Conservation (phyloP, 116 monocot species). For the Dioscorea cayenensis region DNA sequence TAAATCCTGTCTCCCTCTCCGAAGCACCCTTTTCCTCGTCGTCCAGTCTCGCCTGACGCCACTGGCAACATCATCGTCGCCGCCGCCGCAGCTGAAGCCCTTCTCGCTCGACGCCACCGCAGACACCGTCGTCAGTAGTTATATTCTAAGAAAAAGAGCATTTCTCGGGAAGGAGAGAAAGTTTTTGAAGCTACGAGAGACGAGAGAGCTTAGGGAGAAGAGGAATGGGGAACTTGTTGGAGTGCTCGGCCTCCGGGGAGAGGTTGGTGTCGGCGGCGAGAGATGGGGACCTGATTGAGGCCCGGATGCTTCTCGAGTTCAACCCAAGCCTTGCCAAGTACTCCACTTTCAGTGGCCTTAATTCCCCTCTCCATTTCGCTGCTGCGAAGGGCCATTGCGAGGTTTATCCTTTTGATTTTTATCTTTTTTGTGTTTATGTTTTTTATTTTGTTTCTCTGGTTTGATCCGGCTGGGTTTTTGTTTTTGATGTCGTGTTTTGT, state of each 20-base stretch:
- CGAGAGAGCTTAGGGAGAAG: background rate
- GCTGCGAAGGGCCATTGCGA: conserved; percentile 97
- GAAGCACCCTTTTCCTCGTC: no score
- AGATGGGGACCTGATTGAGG: conserved; percentile 93
- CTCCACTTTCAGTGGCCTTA: conserved; percentile 97
- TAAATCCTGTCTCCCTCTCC: no score
- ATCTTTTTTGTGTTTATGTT: background rate
- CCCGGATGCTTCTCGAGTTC: conserved; percentile 88
- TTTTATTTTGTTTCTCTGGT: background rate
- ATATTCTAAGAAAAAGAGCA: no score
- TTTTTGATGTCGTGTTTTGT: background rate
- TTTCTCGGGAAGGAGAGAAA: no score
- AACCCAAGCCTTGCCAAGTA: conserved; percentile 89
- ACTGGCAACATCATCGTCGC: no score
- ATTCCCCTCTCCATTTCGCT: conserved; percentile 98
- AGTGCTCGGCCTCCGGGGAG: conserved; percentile 97
- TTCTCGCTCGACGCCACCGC: no score
- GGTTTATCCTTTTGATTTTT: conserved; percentile 17
- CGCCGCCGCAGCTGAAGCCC: no score
- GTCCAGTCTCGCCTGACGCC: no score
- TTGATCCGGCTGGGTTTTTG: background rate
- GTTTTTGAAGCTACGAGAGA: background rate
- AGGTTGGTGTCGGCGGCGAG: conserved; percentile 94
- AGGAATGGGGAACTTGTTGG: conserved; percentile 92
- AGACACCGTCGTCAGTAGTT: no score